Percentiles rank a stretch among this genome's conserved stretches.
Evolutionary conservation across 2,329 filamentous ascomycete genomes (phyloP).

Genomic region (Colletotrichum agaves): DNA sequence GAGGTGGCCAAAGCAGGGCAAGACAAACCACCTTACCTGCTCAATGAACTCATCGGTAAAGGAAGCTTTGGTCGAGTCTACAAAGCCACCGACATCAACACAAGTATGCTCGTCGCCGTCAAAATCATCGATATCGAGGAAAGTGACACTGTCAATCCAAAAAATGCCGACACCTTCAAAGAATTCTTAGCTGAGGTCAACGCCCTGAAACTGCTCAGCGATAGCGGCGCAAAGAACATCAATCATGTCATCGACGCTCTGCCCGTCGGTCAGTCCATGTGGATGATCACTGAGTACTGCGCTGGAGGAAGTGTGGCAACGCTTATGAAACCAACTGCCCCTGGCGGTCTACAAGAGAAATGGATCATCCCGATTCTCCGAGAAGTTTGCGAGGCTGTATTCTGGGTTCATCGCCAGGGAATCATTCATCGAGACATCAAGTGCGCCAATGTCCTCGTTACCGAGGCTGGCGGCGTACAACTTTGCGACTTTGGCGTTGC

Average conservation of each 20-base stretch:
- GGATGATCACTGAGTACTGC: slow-evolving; percentile 90
- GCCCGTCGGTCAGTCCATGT: slow-evolving; percentile 81
- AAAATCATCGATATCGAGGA: slow-evolving; percentile 90
- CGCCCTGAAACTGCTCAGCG: slow-evolving; percentile 77
- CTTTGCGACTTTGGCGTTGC: slow-evolving; percentile 89
- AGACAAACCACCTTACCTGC: slow-evolving; percentile 72
- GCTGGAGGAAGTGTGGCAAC: slow-evolving; percentile 85
- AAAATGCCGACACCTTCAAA: slow-evolving; percentile 73
- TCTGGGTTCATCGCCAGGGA: slow-evolving; percentile 74
- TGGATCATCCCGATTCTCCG: slow-evolving; percentile 76
- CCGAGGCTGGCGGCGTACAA: slow-evolving; percentile 80
- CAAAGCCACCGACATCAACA: slow-evolving; percentile 64
- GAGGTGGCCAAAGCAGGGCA: slow-evolving; percentile 69
- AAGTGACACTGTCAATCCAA: slow-evolving; percentile 74
- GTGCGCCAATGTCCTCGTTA: slow-evolving; percentile 83
- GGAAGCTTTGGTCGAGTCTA: slow-evolving; percentile 80
- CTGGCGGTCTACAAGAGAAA: slow-evolving; percentile 74
- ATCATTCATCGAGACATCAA: slow-evolving; percentile 80
- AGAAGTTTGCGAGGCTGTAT: slow-evolving; percentile 73
- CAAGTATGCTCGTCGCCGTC: slow-evolving; percentile 72
- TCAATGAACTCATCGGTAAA: slow-evolving; percentile 79
- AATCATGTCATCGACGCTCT: slow-evolving; percentile 85
- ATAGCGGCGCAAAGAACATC: slow-evolving; percentile 80
- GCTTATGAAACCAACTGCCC: slow-evolving; percentile 74
- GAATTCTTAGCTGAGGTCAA: slow-evolving; percentile 77